Conservation (phyloP, 2,329 filamentous ascomycete genomes). For the Aspergillus neoniger region DNA sequence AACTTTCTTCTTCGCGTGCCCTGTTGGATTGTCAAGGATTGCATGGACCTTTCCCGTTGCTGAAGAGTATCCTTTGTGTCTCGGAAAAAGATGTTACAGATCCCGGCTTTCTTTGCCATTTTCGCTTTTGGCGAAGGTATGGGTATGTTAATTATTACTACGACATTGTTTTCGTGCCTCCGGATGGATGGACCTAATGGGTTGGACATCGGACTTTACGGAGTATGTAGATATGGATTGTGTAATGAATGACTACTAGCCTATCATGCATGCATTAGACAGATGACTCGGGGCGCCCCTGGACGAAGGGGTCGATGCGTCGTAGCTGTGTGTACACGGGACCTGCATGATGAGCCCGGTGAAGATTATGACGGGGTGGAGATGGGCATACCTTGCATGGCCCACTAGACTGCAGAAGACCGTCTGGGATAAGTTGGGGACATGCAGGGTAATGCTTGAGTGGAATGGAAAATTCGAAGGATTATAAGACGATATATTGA, state of each 20-base stretch:
- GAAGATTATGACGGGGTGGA: conserved; percentile 2
- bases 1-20: background rate
- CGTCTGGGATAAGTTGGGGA: background rate
- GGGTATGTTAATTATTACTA: conserved; percentile 1
- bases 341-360: conserved; percentile 1
- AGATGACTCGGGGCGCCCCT: background rate
- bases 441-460: background rate
- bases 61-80: background rate
- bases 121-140: background rate
- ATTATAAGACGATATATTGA: background rate
- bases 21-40: background rate
- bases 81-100: background rate
- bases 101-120: background rate
- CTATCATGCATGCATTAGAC: conserved; percentile 9
- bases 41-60: background rate
- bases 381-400: background rate
- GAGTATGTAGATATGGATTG: conserved; percentile 26
- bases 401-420: background rate
- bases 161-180: conserved; percentile 9
- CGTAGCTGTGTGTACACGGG: background rate
- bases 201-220: conserved; percentile 12
- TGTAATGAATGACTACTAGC: conserved; percentile 25
- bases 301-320: background rate
- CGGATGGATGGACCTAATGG: conserved; percentile 11
- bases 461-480: background rate